Evolutionary conservation across 108 stramenopile species (phyloP).

Genomic region (Aurantiochytrium sp.): DNA sequence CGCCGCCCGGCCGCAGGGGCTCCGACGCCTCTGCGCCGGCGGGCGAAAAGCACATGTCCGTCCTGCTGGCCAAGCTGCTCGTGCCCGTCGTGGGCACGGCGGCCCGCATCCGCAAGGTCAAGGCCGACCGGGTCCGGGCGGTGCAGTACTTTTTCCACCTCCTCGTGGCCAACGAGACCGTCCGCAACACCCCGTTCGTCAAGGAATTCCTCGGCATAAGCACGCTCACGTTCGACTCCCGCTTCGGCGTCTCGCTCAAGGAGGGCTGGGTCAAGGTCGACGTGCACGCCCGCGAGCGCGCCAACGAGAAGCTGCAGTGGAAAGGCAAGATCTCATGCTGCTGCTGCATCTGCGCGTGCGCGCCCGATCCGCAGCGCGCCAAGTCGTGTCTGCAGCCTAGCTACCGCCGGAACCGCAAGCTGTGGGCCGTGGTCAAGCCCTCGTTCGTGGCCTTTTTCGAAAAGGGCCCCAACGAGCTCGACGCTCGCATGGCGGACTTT

Average conservation of each 20-base stretch:
- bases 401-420: background rate
- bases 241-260: background rate
- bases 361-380: background rate
- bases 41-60: background rate
- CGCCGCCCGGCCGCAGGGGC: background rate
- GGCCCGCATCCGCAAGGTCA: background rate
- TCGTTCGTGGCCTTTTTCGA: conserved; percentile 1
- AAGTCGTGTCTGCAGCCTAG: background rate
- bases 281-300: background rate
- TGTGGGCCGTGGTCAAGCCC: conserved; percentile 28
- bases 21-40: background rate
- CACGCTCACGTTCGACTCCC: conserved; percentile 3
- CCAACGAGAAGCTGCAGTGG: conserved; percentile 25
- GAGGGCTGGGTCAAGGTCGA: conserved; percentile 6
- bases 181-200: background rate
- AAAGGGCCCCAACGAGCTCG: background rate
- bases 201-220: conserved; percentile 6
- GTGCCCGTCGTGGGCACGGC: background rate
- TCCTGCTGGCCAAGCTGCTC: background rate
- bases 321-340: conserved; percentile 5
- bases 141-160: background rate
- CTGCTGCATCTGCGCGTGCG: background rate
- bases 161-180: background rate
- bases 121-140: background rate
- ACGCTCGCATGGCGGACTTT: background rate